Evolutionary conservation across 306 rosid genomes (phyloP), one percentile per base, ranked within the genome.

Genomic region (Begonia loranthoides): DNA sequence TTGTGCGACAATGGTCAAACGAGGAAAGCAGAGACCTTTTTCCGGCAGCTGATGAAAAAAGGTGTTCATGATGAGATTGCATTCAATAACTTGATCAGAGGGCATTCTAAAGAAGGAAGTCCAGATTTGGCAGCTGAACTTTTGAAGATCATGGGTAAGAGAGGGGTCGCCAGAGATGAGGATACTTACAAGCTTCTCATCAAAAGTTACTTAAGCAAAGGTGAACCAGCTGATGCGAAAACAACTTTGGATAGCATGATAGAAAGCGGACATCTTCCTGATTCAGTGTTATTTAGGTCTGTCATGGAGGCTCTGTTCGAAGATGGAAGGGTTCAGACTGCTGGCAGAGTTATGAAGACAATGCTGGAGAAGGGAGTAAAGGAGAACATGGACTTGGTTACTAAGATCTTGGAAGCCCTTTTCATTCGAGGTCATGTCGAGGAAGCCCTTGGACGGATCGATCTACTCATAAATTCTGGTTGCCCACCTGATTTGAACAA

Each of bases 211-310:
- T 52, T 90, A 65, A 72, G 83, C 13, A 85, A 78, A 55, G 95
- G 95, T 22, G 90, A 90, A 62, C 97, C 87, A 0, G 87, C 92
- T 62, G 92, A 90, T 64, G 87, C 94, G 9, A 90, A 90, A 71
- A 72, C 75, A 11, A 87, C 86, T 66, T 56, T 90, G 73, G 94
- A 90, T 52, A 55, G 82, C 70, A 90, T 90, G 97, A 68, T 85
- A 54, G 97, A 85, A 67, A 68, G 64, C 39, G 95, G 87, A 19
- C 94, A 85, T 66, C 46, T 57, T 51, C 95, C 92, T 0, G 92
- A 80, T 38, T 73, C 85, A 4, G 52, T 77, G 0, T 64, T 90
- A 45, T 90, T 76, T 52, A 76, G 87, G 66, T 78, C 77, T 47
- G 85, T 85, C 15, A 74, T 74, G 68, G 81, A 82, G 71, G 74